A percentile compares a stretch with the other conserved stretches of the same genome.
These are phyloP conservation scores for Parastagonospora avenae DNA, from an alignment of 2,329 filamentous ascomycete genomes.

Conservation along the genomic window DNA sequence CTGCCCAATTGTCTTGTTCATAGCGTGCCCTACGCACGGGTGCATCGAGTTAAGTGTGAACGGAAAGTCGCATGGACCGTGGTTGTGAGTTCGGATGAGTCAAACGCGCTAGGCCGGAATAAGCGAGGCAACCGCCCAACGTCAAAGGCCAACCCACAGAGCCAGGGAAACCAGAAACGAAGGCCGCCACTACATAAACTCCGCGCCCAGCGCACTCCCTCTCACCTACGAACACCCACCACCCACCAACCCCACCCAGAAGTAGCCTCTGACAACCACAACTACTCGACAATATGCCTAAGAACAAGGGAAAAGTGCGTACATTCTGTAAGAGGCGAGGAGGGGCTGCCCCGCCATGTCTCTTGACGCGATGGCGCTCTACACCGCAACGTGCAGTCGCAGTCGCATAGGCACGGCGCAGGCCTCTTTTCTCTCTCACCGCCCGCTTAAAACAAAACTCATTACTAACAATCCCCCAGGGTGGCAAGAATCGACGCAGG, in stretches of 20 bases:
- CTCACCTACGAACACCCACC: slow-evolving; percentile 4
- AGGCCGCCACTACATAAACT: slow-evolving; percentile 16
- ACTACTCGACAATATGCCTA: slow-evolving; percentile 73
- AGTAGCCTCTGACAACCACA: slow-evolving; percentile 11
- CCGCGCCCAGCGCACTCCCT: slow-evolving; percentile 6
- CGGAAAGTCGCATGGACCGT: neutral
- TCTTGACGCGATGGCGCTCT: slow-evolving; percentile 16
- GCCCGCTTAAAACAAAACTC: neutral
- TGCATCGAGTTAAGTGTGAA: neutral
- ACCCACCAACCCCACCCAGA: slow-evolving; percentile 1
- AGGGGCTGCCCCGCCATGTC: slow-evolving; percentile 27
- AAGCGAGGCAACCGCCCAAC: slow-evolving; percentile 4
- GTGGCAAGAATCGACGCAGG: slow-evolving; percentile 97
- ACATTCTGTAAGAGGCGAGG: slow-evolving; percentile 5
- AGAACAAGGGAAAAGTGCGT: slow-evolving; percentile 98
- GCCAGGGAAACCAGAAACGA: slow-evolving; percentile 16
- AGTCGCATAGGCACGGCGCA: neutral
- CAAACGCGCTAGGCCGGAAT: neutral
- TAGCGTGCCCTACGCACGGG: slow-evolving; percentile 10
- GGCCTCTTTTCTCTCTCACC: slow-evolving; percentile 4
- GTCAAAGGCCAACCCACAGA: slow-evolving; percentile 19
- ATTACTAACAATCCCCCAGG: slow-evolving; percentile 57
- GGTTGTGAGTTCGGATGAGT: neutral
- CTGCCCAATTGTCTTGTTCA: slow-evolving; percentile 16
- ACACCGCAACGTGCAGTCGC: slow-evolving; percentile 10